Evolutionary conservation across 2,329 filamentous ascomycete genomes (phyloP), one percentile per base, ranked within the genome.

Genomic region (Verticillium klebahnii): DNA sequence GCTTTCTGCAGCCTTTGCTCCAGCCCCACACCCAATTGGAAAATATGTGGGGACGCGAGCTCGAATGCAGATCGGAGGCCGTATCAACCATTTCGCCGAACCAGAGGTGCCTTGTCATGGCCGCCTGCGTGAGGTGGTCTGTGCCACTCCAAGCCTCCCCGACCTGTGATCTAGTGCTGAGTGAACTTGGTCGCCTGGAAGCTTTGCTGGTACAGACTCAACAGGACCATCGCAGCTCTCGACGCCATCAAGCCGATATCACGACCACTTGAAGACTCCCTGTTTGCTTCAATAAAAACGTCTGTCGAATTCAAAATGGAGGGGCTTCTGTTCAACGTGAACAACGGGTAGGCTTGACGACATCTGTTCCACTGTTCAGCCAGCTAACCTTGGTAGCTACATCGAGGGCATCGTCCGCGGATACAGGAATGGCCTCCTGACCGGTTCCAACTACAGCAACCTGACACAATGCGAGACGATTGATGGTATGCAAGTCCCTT

Each of bases 401-500:
- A 88, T 98, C 75, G 95, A 99, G 80, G 95, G 95, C 76, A 93
- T 99, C 75, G 92, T 98, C 71, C 91, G 95, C 72, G 95, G 95
- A 67, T 99, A 98, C 80, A 90, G 94, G 74, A 99, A 98, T 79
- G 86, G 89, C 72, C 89, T 99, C 66, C 86, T 99, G 73, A 98
- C 91, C 61, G 81, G 89, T 76, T 84, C 92, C 74, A 96, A 94
- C 81, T 99, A 99, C 81, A 89, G 85, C 80, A 99, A 98, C 82
- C 80, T 98, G 78, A 96, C 91, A 66, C 94, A 98, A 85, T 98
- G 94, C 86, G 94, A 98, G 80, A 97, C 88, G 58, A 94, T 98
- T 71, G 94, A 98, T 79, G 94, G 94, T 95, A 78, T 69, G 19
- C 60, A 59, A 57, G 39, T 57, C 34, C 29, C n/a, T 39, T 60